These are phyloP conservation scores for Dryas alaskensis DNA, from an alignment of 306 rosid genomes.

Conservation along the genomic window DNA sequence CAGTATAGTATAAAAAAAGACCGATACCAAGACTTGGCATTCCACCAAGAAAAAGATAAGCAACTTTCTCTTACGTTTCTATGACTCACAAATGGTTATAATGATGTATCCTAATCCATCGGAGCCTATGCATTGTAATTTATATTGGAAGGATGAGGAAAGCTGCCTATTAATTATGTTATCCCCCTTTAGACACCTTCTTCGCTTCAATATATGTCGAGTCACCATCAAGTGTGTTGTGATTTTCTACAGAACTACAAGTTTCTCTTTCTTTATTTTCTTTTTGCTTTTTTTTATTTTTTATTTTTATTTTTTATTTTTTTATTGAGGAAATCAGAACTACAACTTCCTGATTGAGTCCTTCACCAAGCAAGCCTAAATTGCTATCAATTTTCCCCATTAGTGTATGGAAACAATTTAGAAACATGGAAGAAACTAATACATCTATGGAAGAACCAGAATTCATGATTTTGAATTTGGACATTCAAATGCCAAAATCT, in stretches of 20 bases:
- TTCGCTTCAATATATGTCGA: background rate
- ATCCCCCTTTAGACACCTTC: background rate
- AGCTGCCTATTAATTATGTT: background rate
- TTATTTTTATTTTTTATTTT: no score
- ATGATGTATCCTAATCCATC: background rate
- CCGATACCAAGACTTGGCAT: background rate
- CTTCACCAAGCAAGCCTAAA: background rate
- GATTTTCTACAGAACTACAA: background rate
- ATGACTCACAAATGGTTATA: background rate
- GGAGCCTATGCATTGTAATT: background rate
- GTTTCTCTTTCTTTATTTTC: background rate
- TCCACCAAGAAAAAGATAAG: background rate
- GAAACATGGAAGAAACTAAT: background rate
- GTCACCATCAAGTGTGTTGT: background rate
- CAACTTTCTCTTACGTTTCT: background rate
- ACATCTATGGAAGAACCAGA: background rate
- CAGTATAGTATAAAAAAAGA: background rate
- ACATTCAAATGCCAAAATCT: background rate
- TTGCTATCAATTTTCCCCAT: background rate
- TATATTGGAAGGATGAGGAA: background rate
- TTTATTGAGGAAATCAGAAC: background rate
- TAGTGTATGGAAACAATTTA: slow-evolving; percentile 4
- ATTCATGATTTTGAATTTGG: background rate
- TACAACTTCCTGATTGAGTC: background rate
- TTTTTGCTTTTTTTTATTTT: background rate